These are phyloP conservation scores for Brettanomyces anomalus DNA, from an alignment of 805 yeast genomes.

Conservation along the genomic window DNA sequence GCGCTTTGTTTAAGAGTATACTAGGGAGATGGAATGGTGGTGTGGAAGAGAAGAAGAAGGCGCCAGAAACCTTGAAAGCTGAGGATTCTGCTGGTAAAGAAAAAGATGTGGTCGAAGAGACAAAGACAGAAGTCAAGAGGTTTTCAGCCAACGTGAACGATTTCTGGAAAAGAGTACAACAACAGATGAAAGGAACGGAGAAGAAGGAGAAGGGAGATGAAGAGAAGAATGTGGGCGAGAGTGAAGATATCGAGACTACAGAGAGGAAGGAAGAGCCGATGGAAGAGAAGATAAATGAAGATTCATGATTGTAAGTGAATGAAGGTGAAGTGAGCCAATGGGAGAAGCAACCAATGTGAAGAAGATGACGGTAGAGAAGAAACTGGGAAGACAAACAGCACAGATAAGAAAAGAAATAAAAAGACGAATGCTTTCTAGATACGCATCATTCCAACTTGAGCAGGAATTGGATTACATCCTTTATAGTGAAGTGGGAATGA, in stretches of 20 bases:
- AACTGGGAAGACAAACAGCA: too few relatives aligned
- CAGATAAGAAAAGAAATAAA: too few relatives aligned
- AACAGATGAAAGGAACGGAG: not conserved
- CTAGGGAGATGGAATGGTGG: constrained; percentile 2
- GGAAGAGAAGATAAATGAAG: too few relatives aligned
- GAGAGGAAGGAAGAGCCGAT: not conserved
- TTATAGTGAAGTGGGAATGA: too few relatives aligned
- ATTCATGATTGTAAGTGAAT: too few relatives aligned
- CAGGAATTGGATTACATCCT: too few relatives aligned
- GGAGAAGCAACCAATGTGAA: too few relatives aligned
- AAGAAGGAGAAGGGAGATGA: not conserved
- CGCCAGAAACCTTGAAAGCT: not conserved
- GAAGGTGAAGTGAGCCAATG: too few relatives aligned
- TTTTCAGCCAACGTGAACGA: not conserved
- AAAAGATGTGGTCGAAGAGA: not conserved
- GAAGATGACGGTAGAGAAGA: too few relatives aligned
- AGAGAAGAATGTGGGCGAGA: not conserved
- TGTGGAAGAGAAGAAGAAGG: not conserved
- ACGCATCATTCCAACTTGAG: too few relatives aligned
- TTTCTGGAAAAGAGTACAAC: not conserved
- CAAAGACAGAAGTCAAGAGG: not conserved
- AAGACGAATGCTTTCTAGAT: too few relatives aligned
- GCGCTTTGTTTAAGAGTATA: not conserved
- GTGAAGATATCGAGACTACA: not conserved
- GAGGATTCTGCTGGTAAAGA: not conserved